Percentiles rank a stretch among this genome's conserved stretches.
Conservation (phyloP, 176 grass and related monocot species). For the Avena sativa region DNA sequence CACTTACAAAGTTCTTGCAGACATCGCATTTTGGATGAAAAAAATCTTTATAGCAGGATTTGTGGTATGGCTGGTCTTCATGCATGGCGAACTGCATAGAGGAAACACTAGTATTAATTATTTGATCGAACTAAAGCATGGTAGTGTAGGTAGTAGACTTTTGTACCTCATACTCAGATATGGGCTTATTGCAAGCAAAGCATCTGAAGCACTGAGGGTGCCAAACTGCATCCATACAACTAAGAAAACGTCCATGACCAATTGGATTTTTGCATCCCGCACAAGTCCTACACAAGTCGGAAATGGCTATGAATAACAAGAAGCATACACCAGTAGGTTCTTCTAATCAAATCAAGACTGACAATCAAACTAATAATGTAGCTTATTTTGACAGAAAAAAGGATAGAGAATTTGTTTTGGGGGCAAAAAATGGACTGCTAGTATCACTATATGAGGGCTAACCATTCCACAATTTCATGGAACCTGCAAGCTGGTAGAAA, state of each 20-base stretch:
- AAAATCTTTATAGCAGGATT: conserved; percentile 78
- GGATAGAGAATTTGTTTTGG: neutral
- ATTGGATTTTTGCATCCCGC: conserved; percentile 80
- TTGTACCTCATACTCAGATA: conserved; percentile 88
- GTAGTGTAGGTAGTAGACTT: conserved; percentile 1
- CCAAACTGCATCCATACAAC: conserved; percentile 83
- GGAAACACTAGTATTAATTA: conserved; percentile 35
- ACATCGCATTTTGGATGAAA: conserved; percentile 95
- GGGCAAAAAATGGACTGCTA: conserved; percentile 8
- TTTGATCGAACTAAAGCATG: conserved; percentile 23
- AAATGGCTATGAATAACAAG: conserved; percentile 37
- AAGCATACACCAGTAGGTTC: neutral
- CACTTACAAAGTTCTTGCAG: conserved; percentile 80
- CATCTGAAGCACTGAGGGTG: conserved; percentile 93
- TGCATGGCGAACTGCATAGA: conserved; percentile 78
- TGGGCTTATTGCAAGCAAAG: conserved; percentile 83
- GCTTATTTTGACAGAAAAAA: conserved; percentile 14
- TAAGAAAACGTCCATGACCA: conserved; percentile 74
- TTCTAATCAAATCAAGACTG: conserved; percentile 27
- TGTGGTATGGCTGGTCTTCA: conserved; percentile 82
- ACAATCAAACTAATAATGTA: conserved; percentile 25
- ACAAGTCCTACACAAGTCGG: conserved; percentile 65
- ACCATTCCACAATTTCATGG: neutral
- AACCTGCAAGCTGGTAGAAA: conserved; percentile 12
- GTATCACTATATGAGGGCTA: neutral